Base-by-base conservation (phyloP, 768 basidiomycete genomes). In the Auricularia sp. region DNA sequence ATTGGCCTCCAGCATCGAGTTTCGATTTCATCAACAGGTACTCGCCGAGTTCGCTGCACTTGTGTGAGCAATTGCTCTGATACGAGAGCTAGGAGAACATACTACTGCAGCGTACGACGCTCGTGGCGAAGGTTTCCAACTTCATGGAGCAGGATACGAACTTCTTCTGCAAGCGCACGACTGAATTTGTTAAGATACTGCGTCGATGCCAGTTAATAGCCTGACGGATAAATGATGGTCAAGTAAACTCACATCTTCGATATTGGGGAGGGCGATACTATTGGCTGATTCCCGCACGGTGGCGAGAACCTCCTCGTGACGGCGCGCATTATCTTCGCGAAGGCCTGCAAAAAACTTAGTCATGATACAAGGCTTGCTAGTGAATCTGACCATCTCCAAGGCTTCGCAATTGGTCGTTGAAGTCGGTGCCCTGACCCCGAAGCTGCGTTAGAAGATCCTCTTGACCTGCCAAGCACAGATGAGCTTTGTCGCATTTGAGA, bases 1-100 rank as follows among this genome's bases (percentile, higher is more conserved):
- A 93, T 72, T 91, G 87, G 61, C 91, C 91, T 64, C 90, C 90
- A n/a, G 90, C 85, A 4, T 86, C 87, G 68, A 91, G 90, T 71
- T 88, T 88, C 47, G 88, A 80, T 72, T 84, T 85, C 79, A 87
- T 79, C 68, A 80, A 78, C 66, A 93, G 73, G 33, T 93, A 77
- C 64, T 80, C 83, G 34, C 88, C 91, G 64, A 93, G 80, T 78
- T 92, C 89, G 69, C 91, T 91, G 59, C 51, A 54, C 58, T 29
- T 29, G 29, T 29, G 29, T 29, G 29, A 29, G 29, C 29, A 29
- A 29, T 29, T 29, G 29, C 29, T 29, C 29, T 29, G 29, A 39
- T 3, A 16, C 12, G 56, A n/a, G 36, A 29, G n/a, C 18, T 29
- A n/a, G 2, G 12, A 2, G 6, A 23, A 82, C 89, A 61, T 76